phyloP scores from a whole-genome alignment of 2,329 filamentous ascomycete species.

The Septoria linicola region DNA sequence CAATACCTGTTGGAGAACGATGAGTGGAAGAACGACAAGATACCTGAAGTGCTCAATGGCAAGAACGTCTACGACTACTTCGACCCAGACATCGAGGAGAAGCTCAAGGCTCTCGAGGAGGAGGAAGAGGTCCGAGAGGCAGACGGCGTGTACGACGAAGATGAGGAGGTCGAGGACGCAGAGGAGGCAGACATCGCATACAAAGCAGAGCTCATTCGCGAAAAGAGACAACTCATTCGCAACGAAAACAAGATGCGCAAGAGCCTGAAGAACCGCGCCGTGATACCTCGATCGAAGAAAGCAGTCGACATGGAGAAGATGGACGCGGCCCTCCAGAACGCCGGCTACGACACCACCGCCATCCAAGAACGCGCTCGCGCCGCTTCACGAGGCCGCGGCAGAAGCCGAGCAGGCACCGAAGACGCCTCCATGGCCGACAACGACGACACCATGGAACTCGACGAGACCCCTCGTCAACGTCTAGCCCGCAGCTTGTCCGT shows the following conservation, averaged over 20 bases:
- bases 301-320: slow-evolving; percentile 83
- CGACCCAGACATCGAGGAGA: slow-evolving; percentile 92
- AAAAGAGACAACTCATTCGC: slow-evolving; percentile 87
- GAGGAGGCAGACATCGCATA: slow-evolving; percentile 83
- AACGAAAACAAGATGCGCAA: slow-evolving; percentile 96
- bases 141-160: slow-evolving; percentile 88
- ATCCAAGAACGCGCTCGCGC: slow-evolving; percentile 71
- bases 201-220: slow-evolving; percentile 93
- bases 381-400: slow-evolving; percentile 67
- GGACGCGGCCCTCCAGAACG: slow-evolving; percentile 77
- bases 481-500: slow-evolving; percentile 57
- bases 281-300: slow-evolving; percentile 80
- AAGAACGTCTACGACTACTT: slow-evolving; percentile 98
- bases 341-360: slow-evolving; percentile 79
- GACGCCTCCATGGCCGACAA: slow-evolving; percentile 21
- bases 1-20: slow-evolving; percentile 84
- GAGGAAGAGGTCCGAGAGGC: slow-evolving; percentile 91
- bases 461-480: slow-evolving; percentile 41
- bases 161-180: slow-evolving; percentile 76
- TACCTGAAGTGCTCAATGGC: slow-evolving; percentile 90
- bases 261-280: slow-evolving; percentile 92
- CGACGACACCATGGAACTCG: slow-evolving; percentile 71
- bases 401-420: slow-evolving; percentile 60
- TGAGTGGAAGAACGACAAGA: slow-evolving; percentile 94
- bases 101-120: slow-evolving; percentile 86